A percentile compares a stretch with the other conserved stretches of the same genome.
Evolutionary conservation across 2,329 filamentous ascomycete species (phyloP).

Genomic region (Thielaviopsis musarum): DNA sequence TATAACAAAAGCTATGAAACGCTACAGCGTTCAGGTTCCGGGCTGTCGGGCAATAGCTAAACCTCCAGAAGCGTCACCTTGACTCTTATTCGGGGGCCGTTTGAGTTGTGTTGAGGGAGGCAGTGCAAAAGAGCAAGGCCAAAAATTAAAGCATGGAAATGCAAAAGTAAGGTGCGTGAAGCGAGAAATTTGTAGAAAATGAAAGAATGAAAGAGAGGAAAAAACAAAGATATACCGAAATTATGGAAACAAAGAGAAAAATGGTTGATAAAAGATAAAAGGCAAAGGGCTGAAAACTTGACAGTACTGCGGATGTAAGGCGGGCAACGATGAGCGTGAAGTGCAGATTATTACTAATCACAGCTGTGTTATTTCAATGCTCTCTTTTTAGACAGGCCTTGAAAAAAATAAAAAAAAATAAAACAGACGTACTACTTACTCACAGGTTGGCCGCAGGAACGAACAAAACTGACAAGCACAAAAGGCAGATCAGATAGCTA

Average conservation of each 20-base stretch:
- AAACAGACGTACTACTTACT: no score
- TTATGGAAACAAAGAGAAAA: background rate
- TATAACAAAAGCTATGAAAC: background rate
- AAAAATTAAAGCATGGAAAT: background rate
- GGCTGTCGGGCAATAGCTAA: background rate
- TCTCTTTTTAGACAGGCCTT: no score
- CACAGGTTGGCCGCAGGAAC: no score
- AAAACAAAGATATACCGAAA: background rate
- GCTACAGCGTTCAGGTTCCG: background rate
- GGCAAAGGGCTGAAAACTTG: no score
- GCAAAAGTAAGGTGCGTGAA: background rate
- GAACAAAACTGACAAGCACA: no score
- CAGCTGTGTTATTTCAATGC: no score
- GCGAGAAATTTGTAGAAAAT: background rate
- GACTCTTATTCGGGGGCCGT: background rate
- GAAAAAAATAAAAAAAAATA: no score
- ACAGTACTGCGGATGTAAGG: no score
- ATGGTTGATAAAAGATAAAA: background rate
- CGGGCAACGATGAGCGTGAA: no score
- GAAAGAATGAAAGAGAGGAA: background rate
- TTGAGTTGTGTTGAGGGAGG: background rate
- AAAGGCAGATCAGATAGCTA: no score
- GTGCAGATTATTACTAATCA: no score
- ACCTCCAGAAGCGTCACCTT: background rate
- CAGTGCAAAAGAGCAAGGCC: background rate